Evolutionary conservation across 169 alveolate species (phyloP), one percentile per base, ranked within the genome.

Genomic region (Babesia ovis): DNA sequence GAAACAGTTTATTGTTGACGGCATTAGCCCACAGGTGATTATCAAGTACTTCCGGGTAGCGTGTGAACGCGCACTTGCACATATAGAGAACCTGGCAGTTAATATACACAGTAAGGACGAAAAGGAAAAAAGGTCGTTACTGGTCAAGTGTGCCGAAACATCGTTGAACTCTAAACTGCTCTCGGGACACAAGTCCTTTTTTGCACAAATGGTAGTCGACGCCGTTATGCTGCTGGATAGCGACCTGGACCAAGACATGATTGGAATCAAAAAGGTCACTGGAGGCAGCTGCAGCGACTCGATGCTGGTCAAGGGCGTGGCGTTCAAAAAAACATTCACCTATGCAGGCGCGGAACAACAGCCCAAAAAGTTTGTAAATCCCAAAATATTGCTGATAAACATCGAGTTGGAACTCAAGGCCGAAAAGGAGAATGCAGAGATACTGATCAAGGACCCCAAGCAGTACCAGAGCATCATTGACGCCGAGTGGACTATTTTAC

Each of bases 291-390:
- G 90, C 62, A 43, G 70, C 20, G 97, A 97, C 77, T 94, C 98
- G 27, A 89, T 91, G 70, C 85, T 97, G 22, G 95, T 97, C 43
- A 93, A 93, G 48, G 99, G 99, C 12, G 99, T 97, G 32, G 99
- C 99, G 9, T 97, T 97, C 83, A 96, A 95, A 77, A 97, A 97
- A 83, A 96, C 99, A n/a, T 97, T 97, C 90, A 95, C 99, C 16
- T 97, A 97, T 86, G 99, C 99, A 27, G 99, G 99, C 25, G 97
- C 97, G 77, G 99, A 97, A 79, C 97, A 97, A 87, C 98, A 97
- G 88, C 99, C 99, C 23, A 97, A 97, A 82, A 91, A 83, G 57
- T 95, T 97, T 81, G 68, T 56, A 27, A 89, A 95, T 85, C 98
- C 99, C 2, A 97, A 95, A 82, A 95, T 97, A 20, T 91, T 97